These are phyloP conservation scores for Phytomonas sp. DNA, from an alignment of 208 protist species.

Conservation along the genomic window DNA sequence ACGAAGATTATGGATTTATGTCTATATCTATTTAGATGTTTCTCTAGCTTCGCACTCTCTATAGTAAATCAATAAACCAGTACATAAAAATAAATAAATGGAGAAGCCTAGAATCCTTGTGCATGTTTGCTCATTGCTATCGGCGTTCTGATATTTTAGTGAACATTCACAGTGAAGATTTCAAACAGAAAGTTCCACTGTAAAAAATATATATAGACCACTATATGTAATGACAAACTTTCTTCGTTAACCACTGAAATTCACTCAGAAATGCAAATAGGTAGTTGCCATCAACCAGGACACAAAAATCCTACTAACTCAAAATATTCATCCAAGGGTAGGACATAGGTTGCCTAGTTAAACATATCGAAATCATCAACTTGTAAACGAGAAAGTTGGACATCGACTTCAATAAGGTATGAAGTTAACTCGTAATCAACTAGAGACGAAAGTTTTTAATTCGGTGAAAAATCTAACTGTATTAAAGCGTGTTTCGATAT, in stretches of 20 bases:
- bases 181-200: not conserved
- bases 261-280: not conserved
- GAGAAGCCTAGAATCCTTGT: not conserved
- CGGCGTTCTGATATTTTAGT: not conserved
- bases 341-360: not conserved
- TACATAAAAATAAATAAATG: not conserved
- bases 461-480: not conserved
- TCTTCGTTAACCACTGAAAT: not conserved
- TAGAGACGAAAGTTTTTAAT: not conserved
- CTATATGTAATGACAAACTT: not conserved
- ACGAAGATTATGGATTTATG: not conserved
- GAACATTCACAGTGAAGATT: not conserved
- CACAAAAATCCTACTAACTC: not conserved
- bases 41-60: conserved; percentile 1
- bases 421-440: not conserved
- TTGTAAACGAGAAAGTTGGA: not conserved
- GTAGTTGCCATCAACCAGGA: not conserved
- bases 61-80: conserved; percentile 6
- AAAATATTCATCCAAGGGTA: not conserved
- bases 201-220: not conserved
- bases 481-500: not conserved
- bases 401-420: not conserved
- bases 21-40: conserved; percentile 5
- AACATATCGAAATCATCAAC: not conserved
- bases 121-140: not conserved